Conservation (phyloP, 163 green algal species). For the Coccomyxa subellipsoidea region DNA sequence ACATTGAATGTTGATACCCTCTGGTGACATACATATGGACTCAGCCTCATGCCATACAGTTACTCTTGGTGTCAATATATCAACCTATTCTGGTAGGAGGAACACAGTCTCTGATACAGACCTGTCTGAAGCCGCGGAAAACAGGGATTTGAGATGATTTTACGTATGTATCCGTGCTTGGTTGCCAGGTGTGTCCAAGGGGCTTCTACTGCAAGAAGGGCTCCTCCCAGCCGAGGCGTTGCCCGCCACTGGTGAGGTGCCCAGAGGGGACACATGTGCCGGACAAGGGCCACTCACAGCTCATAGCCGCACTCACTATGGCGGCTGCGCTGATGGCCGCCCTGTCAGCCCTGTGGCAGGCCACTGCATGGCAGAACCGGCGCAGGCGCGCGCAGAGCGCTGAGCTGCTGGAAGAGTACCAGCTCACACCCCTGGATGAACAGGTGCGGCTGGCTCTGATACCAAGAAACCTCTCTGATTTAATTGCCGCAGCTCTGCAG, state of each 20-base stretch:
- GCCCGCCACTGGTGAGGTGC: constrained; percentile 59
- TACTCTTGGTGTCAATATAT: too few relatives aligned
- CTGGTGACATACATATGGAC: too few relatives aligned
- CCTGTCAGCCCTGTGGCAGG: background rate
- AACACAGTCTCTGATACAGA: too few relatives aligned
- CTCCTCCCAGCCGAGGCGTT: constrained; percentile 40
- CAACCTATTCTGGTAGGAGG: too few relatives aligned
- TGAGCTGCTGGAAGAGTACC: background rate
- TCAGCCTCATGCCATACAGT: too few relatives aligned
- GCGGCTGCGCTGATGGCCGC: background rate
- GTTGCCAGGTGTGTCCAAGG: constrained; percentile 41
- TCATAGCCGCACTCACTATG: background rate
- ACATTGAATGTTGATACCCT: too few relatives aligned
- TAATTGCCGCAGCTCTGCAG: too few relatives aligned
- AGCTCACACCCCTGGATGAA: background rate
- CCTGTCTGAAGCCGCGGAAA: too few relatives aligned
- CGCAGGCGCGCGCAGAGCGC: background rate
- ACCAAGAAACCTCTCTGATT: too few relatives aligned
- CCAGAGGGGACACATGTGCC: constrained; percentile 48
- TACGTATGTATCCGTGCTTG: background rate
- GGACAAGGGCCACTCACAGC: background rate
- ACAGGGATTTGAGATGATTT: too few relatives aligned
- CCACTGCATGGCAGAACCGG: background rate
- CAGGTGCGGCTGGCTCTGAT: background rate
- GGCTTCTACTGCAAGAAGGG: constrained; percentile 69